Evolutionary conservation across 495 filamentous ascomycete genomes (phyloP).

Genomic region (Acidomyces sp.): DNA sequence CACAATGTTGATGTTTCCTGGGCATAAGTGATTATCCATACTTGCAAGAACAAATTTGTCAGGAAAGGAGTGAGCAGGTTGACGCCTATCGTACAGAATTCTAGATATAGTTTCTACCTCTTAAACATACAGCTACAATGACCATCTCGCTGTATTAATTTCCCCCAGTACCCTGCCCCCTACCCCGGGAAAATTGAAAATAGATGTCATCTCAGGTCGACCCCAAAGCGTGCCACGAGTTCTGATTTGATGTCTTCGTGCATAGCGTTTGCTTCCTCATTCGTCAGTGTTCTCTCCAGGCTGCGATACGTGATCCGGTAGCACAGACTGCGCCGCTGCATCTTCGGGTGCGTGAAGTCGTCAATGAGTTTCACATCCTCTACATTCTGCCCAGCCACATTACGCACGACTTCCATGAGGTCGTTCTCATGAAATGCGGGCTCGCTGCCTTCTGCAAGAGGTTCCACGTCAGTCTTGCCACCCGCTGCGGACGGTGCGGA

Average conservation of each 20-base stretch:
- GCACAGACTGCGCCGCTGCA: conserved; percentile 66
- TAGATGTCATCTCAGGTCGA: conserved; percentile 57
- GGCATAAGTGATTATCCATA: too few species aligned
- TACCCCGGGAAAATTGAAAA: too few species aligned
- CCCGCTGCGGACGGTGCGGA: conserved; percentile 20
- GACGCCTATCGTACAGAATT: too few species aligned
- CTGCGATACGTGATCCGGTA: conserved; percentile 88
- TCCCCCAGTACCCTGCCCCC: too few species aligned
- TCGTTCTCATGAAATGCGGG: conserved; percentile 76
- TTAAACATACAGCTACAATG: too few species aligned
- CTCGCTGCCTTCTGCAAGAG: neutral
- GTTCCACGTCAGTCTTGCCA: conserved; percentile 10
- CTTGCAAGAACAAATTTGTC: too few species aligned
- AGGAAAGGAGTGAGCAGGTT: too few species aligned
- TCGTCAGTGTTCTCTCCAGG: conserved; percentile 76
- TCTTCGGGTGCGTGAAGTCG: conserved; percentile 81
- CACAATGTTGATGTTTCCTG: too few species aligned
- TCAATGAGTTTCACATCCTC: conserved; percentile 78
- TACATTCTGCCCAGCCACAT: conserved; percentile 63
- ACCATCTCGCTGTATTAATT: too few species aligned
- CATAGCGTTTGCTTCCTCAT: conserved; percentile 59
- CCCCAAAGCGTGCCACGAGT: conserved; percentile 56
- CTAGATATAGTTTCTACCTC: too few species aligned
- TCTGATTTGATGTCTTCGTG: conserved; percentile 51
- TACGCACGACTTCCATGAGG: conserved; percentile 84